Base-by-base conservation (phyloP, 2,329 filamentous ascomycete genomes). In the Talaromyces piceae region DNA sequence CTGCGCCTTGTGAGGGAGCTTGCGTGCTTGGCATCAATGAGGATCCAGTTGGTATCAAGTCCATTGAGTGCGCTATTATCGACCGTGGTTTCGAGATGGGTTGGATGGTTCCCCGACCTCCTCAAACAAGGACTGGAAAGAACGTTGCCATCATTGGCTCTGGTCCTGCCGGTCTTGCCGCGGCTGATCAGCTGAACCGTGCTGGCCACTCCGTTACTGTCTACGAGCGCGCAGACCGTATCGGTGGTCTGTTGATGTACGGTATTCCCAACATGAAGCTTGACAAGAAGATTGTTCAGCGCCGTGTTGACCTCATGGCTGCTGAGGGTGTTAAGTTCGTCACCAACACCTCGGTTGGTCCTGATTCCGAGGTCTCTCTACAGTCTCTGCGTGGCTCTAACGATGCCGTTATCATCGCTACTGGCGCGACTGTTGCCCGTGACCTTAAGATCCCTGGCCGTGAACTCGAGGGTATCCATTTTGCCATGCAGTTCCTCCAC, bases 231-330 rank as follows among this genome's bases (percentile, higher is more conserved):
- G 83, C 90, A 54, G 91, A 97, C 67, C 88, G 91, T 58, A 76
- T 86, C 52, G 91, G 91, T 73, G 91, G 91, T 70, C 78, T 97
- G 50, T 81, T 97, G 63, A 96, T 96, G 91, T 96, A 97, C 67
- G 91, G 91, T 60, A 97, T 97, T 60, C 91, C 91, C 59, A 97
- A 97, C 78, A 97, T 97, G 91, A 97, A 97, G 78, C 86, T 97
- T 39, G 91, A 97, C 76, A 97, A 97, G 80, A 89, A 89, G 66
- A 84, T 96, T 57, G 91, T 97, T 54, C 91, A 96, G 78, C 87
- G 91, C 48, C 87, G 91, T 69, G 90, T 93, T 45, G 88, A 96
- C 71, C 90, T 97, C 72, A 91, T 96, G 88, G 88, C 87, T 50
- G 81, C 84, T 3, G 91, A 96, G 72, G 91, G 91, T 45, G 75